A percentile compares a stretch with the other conserved stretches of the same genome.
Evolutionary conservation across 2,329 filamentous ascomycete genomes (phyloP).

Genomic region (Amauroascus niger): DNA sequence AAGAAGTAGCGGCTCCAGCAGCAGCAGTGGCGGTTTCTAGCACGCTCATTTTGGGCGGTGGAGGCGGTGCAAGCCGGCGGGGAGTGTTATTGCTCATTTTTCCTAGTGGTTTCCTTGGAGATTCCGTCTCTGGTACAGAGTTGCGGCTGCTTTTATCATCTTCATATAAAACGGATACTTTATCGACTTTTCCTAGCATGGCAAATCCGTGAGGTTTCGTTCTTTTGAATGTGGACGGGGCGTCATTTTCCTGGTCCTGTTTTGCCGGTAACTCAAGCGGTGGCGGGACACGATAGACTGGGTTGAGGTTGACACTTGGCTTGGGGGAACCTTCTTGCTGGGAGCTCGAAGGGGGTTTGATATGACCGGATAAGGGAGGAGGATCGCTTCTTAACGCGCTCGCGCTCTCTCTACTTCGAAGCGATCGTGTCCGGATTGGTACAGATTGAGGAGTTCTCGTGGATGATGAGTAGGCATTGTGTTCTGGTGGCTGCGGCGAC

Average conservation of each 20-base stretch:
- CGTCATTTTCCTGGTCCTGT: slow-evolving; percentile 78
- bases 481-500: slow-evolving; percentile 20
- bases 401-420: neutral
- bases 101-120: slow-evolving; percentile 42
- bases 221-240: slow-evolving; percentile 58
- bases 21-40: slow-evolving; percentile 81
- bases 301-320: slow-evolving; percentile 33
- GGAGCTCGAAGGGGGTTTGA: neutral
- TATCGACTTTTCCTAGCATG: slow-evolving; percentile 49
- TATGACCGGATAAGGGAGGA: neutral
- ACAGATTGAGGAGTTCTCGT: slow-evolving; percentile 14
- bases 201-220: slow-evolving; percentile 48
- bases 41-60: slow-evolving; percentile 92
- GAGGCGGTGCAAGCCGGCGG: slow-evolving; percentile 61
- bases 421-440: slow-evolving; percentile 4
- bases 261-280: slow-evolving; percentile 50
- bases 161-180: slow-evolving; percentile 43
- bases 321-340: neutral
- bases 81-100: slow-evolving; percentile 60
- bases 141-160: slow-evolving; percentile 26
- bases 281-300: slow-evolving; percentile 49
- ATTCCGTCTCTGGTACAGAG: slow-evolving; percentile 38
- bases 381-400: neutral
- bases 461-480: slow-evolving; percentile 14
- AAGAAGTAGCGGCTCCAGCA: slow-evolving; percentile 67